Evolutionary conservation across 768 basidiomycete species (phyloP).

Genomic region (Mycena galericulata): DNA sequence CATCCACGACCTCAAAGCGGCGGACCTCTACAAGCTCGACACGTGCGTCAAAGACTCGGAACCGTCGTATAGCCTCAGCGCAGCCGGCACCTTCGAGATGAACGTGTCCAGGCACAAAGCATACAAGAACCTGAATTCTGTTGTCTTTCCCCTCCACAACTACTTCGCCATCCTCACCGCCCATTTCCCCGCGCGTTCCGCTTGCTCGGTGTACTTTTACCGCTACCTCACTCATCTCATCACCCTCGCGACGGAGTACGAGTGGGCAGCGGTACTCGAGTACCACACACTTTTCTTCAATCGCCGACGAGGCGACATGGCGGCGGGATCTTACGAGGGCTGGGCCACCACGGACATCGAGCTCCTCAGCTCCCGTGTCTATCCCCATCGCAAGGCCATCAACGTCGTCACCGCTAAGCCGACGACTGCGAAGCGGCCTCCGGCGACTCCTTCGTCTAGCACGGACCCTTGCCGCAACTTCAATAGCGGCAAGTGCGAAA

Average conservation of each 20-base stretch:
- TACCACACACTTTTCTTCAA: slow-evolving; percentile 23
- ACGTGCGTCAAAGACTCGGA: no score
- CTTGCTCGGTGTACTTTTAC: no score
- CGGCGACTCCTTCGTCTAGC: not conserved
- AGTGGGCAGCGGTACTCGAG: not conserved
- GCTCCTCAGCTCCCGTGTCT: not conserved
- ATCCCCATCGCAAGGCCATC: slow-evolving; percentile 1
- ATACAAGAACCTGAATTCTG: no score
- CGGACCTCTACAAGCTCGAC: no score
- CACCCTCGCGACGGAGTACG: not conserved
- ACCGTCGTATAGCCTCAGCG: no score
- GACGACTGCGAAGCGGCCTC: not conserved
- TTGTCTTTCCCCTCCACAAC: no score
- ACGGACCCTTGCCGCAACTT: not conserved
- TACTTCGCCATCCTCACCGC: no score
- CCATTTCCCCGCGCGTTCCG: no score
- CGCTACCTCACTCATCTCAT: no score
- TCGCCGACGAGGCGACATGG: slow-evolving; percentile 1
- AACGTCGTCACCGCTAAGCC: not conserved
- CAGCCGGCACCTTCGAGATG: no score
- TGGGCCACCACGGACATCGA: not conserved
- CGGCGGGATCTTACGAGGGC: not conserved
- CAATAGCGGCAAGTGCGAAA: not conserved
- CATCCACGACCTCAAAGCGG: no score
- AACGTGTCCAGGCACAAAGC: no score